These are phyloP conservation scores for Cucurbita pepo DNA, from an alignment of 306 rosid genomes.

Conservation along the genomic window DNA sequence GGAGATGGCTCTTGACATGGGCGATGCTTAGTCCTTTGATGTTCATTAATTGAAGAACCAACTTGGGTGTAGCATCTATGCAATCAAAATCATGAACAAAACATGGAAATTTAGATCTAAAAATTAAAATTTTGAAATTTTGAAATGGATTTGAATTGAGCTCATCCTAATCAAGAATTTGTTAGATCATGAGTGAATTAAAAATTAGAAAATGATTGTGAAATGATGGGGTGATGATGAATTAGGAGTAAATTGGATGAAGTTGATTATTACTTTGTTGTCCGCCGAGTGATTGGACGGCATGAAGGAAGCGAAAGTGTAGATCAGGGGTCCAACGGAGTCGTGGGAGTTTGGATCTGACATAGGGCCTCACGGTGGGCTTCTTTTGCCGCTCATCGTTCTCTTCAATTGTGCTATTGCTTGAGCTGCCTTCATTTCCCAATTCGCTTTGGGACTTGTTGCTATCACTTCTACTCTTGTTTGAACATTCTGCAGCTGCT, in stretches of 20 bases:
- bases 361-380: slow-evolving; percentile 65
- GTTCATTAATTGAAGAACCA: slow-evolving; percentile 95
- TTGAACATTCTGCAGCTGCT: slow-evolving; percentile 2
- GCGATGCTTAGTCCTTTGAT: slow-evolving; percentile 83
- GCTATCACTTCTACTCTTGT: background rate
- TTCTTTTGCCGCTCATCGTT: slow-evolving; percentile 24
- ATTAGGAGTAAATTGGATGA: background rate
- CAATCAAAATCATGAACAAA: background rate
- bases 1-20: slow-evolving; percentile 97
- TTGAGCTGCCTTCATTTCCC: slow-evolving; percentile 32
- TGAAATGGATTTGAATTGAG: too few species aligned
- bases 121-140: too few species aligned
- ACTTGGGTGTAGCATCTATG: slow-evolving; percentile 90
- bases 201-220: too few species aligned
- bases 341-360: slow-evolving; percentile 83
- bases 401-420: slow-evolving; percentile 87
- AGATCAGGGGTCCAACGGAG: slow-evolving; percentile 94
- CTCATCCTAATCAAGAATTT: too few species aligned
- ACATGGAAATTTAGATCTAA: background rate
- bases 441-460: background rate
- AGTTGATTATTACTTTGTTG: slow-evolving; percentile 47
- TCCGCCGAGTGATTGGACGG: slow-evolving; percentile 87
- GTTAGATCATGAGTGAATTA: too few species aligned
- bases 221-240: background rate
- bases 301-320: slow-evolving; percentile 76